A percentile compares a stretch with the other conserved stretches of the same genome.
Conservation (phyloP, 2,329 filamentous ascomycete species). For the Fusarium odoratissimum region DNA sequence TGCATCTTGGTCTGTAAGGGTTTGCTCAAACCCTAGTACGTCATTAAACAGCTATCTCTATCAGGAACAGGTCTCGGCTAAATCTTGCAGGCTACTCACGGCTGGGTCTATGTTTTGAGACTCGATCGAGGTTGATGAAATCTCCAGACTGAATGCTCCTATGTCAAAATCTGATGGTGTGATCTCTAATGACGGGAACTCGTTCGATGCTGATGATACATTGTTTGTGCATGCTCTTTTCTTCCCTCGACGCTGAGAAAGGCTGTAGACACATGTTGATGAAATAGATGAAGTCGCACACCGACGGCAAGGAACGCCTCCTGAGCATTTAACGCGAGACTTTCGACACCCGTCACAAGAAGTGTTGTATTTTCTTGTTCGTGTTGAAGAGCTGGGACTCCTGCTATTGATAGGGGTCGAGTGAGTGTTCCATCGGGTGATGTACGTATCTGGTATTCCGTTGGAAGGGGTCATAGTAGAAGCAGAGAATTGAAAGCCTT, state of each 20-base stretch:
- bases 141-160: not conserved
- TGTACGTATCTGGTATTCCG: not conserved
- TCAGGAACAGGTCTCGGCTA: not conserved
- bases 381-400: too few relatives aligned
- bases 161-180: not conserved
- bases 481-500: not conserved
- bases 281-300: not conserved
- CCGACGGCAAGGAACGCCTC: slow-evolving; percentile 1
- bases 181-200: accelerated
- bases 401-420: not conserved
- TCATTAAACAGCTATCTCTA: not conserved
- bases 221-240: not conserved
- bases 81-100: not conserved
- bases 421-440: not conserved
- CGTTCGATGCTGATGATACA: not conserved
- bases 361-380: not conserved
- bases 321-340: slow-evolving; percentile 15
- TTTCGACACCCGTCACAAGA: slow-evolving; percentile 21
- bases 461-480: not conserved
- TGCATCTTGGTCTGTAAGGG: not conserved
- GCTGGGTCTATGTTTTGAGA: not conserved
- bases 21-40: not conserved
- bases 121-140: too few relatives aligned
- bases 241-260: slow-evolving; percentile 11
- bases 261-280: not conserved